A percentile compares a stretch with the other conserved stretches of the same genome.
Evolutionary conservation across 2,329 filamentous ascomycete species (phyloP).

Genomic region (Aschersonia sp.): DNA sequence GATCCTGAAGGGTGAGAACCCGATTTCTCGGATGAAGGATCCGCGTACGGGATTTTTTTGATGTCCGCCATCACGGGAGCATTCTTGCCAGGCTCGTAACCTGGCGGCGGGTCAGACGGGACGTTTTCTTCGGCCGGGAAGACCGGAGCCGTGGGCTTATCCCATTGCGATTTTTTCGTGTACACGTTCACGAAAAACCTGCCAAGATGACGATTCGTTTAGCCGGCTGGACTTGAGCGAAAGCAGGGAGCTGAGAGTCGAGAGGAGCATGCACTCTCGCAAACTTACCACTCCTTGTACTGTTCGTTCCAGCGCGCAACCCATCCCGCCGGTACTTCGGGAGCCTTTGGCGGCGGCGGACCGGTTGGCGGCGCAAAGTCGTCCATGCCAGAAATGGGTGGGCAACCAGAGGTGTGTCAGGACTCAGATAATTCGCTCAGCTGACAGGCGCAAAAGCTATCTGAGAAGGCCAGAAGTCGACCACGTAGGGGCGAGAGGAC

Average conservation of each 20-base stretch:
- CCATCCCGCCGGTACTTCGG: slow-evolving; percentile 57
- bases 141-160: slow-evolving; percentile 59
- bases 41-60: slow-evolving; percentile 61
- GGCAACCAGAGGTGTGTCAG: not conserved
- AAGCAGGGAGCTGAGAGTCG: slow-evolving; percentile 4
- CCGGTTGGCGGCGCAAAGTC: slow-evolving; percentile 39
- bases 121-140: slow-evolving; percentile 29
- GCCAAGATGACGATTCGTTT: not conserved
- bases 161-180: slow-evolving; percentile 86
- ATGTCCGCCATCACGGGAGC: slow-evolving; percentile 29
- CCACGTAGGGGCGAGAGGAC: too few species aligned
- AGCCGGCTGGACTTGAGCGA: not conserved
- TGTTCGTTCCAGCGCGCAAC: slow-evolving; percentile 74
- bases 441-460: not conserved
- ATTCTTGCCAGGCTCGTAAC: slow-evolving; percentile 37
- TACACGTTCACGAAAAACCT: slow-evolving; percentile 87
- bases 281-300: slow-evolving; percentile 65
- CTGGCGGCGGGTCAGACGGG: slow-evolving; percentile 50
- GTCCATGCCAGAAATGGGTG: slow-evolving; percentile 23
- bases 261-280: not conserved
- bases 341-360: slow-evolving; percentile 44
- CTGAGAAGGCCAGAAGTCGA: too few species aligned
- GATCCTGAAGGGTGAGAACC: slow-evolving; percentile 6
- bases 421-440: not conserved
- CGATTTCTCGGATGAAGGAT: slow-evolving; percentile 9